Evolutionary conservation across 2,329 filamentous ascomycete species (phyloP), one percentile per base, ranked within the genome.

Genomic region (Scedosporium minutisporum): DNA sequence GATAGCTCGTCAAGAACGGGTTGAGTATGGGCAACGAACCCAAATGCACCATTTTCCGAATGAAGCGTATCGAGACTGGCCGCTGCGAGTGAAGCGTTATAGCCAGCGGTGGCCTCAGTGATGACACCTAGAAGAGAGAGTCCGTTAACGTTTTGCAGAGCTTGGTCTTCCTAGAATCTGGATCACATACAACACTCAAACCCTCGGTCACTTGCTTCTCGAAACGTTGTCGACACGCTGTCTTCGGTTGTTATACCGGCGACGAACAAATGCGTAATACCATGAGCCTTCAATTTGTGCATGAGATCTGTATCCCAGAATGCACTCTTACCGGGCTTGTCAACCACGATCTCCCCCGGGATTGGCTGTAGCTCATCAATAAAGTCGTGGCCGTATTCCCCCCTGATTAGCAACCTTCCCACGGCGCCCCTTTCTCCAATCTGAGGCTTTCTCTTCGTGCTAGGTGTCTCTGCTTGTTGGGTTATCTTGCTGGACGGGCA

Each of bases 141-240:
- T 38, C 18, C 3, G 44, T 48, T 48, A 48, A 12, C 16, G 4
- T 7, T 10, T 6, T 12, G 1, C 14, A 48, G 9, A 10, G 12
- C 5, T 38, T 38, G 33, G 16, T 18, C 16, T 7, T 48, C 44
- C 44, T 7, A 9, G 44, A 21, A 9, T 21, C 18, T 1, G 25
- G 21, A 12, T 18, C 12, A 59, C 57, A 80, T 75, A 73, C 82
- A 85, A 69, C 80, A 84, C 67, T 86, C 81, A 65, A 83, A 85
- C 0, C 83, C 84, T n/a, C 84, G 77, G 67, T 86, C 83, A 63
- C 81, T 82, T 38, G 80, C 81, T 70, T 86, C 83, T 44, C 82
- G 73, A 2, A 82, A 73, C 0, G 82, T 83, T 0, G 80, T 82
- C 7, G 79, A 79, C 60, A 86, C 82, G 66, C 82, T 85, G 66